Evolutionary conservation across 2,329 filamentous ascomycete genomes (phyloP).

Genomic region (Periconia sp.): DNA sequence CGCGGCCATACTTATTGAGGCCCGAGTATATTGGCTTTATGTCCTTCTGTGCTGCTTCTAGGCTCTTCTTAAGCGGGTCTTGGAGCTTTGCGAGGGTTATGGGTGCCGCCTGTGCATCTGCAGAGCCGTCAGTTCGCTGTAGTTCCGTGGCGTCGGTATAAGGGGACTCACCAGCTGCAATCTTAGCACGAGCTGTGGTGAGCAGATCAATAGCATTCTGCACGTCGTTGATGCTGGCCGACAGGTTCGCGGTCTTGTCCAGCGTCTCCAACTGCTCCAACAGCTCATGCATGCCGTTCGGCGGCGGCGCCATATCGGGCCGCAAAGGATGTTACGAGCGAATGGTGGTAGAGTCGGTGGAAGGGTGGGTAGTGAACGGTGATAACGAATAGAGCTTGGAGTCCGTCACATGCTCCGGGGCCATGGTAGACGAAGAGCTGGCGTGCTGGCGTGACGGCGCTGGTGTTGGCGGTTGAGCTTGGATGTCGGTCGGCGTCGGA

Average conservation of each 20-base stretch:
- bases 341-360: neutral
- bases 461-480: constrained; percentile 20
- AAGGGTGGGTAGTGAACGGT: neutral
- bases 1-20: constrained; percentile 83
- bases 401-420: constrained; percentile 21
- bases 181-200: constrained; percentile 72
- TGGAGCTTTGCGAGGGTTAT: constrained; percentile 83
- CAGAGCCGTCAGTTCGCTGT: constrained; percentile 20
- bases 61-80: constrained; percentile 79
- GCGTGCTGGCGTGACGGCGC: constrained; percentile 15
- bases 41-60: constrained; percentile 80
- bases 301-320: constrained; percentile 11
- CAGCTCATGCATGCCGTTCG: constrained; percentile 64
- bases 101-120: constrained; percentile 73
- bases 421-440: constrained; percentile 21
- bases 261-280: constrained; percentile 78
- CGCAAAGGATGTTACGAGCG: constrained; percentile 11
- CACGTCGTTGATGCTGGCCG: constrained; percentile 76
- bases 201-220: constrained; percentile 83
- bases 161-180: constrained; percentile 63
- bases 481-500: constrained; percentile 18
- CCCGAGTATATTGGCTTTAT: constrained; percentile 83
- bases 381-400: constrained; percentile 6
- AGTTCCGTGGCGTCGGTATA: constrained; percentile 28
- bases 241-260: constrained; percentile 71